Evolutionary conservation across 257 asterid genomes (phyloP).

Genomic region (Solanum tarapatanum): DNA sequence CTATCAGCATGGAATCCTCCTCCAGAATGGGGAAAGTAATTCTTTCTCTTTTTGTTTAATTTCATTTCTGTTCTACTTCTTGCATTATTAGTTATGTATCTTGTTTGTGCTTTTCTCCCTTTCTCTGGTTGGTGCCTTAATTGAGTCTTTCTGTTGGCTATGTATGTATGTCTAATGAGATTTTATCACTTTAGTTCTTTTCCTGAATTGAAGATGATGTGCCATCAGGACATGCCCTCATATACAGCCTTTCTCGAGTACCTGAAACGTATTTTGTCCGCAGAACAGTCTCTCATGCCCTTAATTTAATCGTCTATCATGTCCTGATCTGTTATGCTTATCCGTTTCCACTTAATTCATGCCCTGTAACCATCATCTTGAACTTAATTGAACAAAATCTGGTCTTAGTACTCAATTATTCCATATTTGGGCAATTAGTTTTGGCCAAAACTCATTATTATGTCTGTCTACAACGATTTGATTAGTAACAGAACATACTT

Average conservation of each 20-base stretch:
- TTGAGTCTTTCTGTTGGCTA: background rate
- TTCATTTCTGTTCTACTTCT: background rate
- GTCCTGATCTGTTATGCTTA: background rate
- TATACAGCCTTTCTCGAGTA: background rate
- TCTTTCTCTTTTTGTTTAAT: slow-evolving; percentile 8
- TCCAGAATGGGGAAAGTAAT: slow-evolving; percentile 97
- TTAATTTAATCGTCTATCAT: background rate
- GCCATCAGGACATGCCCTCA: background rate
- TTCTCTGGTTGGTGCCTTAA: background rate
- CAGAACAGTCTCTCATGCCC: background rate
- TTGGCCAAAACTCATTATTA: background rate
- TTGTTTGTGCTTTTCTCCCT: background rate
- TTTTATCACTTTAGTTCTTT: background rate
- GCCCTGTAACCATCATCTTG: background rate
- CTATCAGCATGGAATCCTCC: slow-evolving; percentile 99
- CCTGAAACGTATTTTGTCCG: background rate
- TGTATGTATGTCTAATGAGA: background rate
- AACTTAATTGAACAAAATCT: background rate
- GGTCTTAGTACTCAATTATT: background rate
- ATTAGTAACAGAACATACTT: background rate
- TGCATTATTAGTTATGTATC: background rate
- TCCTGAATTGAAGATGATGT: background rate
- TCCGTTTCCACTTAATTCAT: background rate
- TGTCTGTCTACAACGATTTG: background rate
- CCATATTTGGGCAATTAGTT: background rate